Evolutionary conservation across 352 stramenopile genomes (phyloP), one percentile per base, ranked within the genome.

Genomic region (Pythium vanterpoolii): DNA sequence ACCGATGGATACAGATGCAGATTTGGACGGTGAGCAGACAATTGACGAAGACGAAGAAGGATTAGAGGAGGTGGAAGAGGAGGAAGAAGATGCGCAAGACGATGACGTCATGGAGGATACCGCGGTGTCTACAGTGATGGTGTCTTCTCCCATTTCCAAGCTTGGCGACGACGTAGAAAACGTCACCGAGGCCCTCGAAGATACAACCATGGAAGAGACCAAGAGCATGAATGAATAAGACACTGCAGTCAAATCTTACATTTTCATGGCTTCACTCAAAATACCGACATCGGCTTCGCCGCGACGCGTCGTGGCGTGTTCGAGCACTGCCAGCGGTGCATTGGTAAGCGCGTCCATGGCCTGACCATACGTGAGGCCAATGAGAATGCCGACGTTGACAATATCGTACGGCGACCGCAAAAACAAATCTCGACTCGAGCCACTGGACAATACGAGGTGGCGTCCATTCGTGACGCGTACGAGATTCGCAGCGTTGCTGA

Each of bases 401-500:
- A 93, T 66, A 47, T 95, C 86, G 62, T 93, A 93, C 1, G 86
- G 86, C 19, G 83, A 86, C 27, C 86, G 83, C 40, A 95, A 59
- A 34, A 93, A 66, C 27, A 95, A 77, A 47, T 93, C 81, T 19
- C 86, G 79, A 42, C 69, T 89, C 10, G 82, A 76, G 48, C 78
- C 73, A 33, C 86, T 95, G 9, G 83, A 83, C 26, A 95, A 72
- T 18, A 95, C 67, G 19, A 95, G 51, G 50, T 95, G 73, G 11
- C 75, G 71, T 16, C 83, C 86, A 9, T 78, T 72, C 2, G 83
- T 92, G 33, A 91, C 45, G 5, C 83, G 82, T 47, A 93, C 78
- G 24, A 95, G 50, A 54, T 88, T 89, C 49, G 75, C 86, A 11
- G 83, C 79, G 66, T 95, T 95, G 34, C 82, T 89, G 54, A 95